Evolutionary conservation across 176 grass and related monocot species (phyloP).

Genomic region (Raddia guianensis): DNA sequence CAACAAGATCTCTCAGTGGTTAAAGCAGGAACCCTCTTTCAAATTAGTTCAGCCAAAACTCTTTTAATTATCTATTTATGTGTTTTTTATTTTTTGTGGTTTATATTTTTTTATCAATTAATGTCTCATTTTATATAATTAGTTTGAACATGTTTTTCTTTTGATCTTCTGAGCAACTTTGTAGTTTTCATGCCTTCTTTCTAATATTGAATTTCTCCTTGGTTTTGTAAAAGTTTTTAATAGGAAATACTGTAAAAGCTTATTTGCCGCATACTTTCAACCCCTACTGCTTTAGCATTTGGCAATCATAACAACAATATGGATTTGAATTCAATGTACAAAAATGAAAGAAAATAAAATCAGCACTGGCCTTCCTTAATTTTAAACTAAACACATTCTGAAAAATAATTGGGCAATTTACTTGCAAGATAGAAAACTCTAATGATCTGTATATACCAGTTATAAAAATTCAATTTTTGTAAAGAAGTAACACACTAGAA

Average conservation of each 20-base stretch:
- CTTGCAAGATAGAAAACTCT: background rate
- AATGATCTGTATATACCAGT: background rate
- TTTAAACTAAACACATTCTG: background rate
- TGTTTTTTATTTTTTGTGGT: conserved; percentile 8
- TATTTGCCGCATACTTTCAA: conserved; percentile 25
- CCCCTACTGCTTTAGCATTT: background rate
- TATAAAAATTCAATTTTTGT: conserved; percentile 16
- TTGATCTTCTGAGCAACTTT: background rate
- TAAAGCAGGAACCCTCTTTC: background rate
- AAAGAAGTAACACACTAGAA: conserved; percentile 18
- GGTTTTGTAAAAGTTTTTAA: background rate
- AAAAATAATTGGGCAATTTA: background rate
- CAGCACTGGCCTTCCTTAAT: background rate
- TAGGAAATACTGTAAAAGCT: background rate
- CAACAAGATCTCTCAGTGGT: no score
- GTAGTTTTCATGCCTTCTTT: background rate
- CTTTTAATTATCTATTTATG: background rate
- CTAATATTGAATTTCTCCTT: background rate
- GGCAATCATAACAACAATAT: conserved; percentile 7
- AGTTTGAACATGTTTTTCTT: background rate
- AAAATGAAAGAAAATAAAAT: background rate
- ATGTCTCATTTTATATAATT: background rate
- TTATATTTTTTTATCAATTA: background rate
- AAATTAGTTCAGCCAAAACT: background rate
- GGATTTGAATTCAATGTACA: conserved; percentile 2